phyloP scores from a whole-genome alignment of 306 rosid species.

The Lotus japonicus region DNA sequence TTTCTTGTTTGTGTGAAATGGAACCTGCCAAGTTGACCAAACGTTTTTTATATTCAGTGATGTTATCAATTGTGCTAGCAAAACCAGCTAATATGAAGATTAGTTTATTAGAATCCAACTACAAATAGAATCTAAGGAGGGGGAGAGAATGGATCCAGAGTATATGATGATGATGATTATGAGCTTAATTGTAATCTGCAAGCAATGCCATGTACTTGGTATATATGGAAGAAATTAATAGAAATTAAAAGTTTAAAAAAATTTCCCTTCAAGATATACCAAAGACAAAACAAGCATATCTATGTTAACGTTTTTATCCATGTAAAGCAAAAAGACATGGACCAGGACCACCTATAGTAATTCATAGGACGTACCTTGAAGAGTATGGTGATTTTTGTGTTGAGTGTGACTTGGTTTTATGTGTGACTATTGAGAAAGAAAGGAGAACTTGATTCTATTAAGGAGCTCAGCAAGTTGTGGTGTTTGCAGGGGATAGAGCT shows the following conservation, averaged over 20 bases:
- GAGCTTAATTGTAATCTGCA: neutral
- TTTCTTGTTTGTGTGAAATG: neutral
- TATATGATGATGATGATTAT: neutral
- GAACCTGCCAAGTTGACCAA: slow-evolving; percentile 37
- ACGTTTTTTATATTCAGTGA: neutral
- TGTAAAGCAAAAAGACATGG: neutral
- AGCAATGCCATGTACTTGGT: neutral
- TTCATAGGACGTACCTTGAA: too few species aligned
- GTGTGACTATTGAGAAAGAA: too few species aligned
- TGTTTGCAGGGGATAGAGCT: too few species aligned
- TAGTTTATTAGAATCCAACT: neutral
- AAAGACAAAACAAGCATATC: neutral
- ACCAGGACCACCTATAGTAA: neutral
- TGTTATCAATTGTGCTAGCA: slow-evolving; percentile 6
- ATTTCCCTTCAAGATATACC: too few species aligned
- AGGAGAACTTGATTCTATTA: too few species aligned
- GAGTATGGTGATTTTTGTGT: too few species aligned
- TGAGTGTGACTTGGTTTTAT: too few species aligned
- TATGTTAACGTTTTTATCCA: neutral
- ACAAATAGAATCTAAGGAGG: slow-evolving; percentile 24
- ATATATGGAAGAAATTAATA: too few species aligned
- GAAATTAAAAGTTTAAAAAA: too few species aligned
- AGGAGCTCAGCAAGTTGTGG: too few species aligned
- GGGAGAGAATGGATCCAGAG: neutral
- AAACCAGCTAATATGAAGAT: slow-evolving; percentile 27